Percentiles rank a stretch among this genome's conserved stretches.
Evolutionary conservation across 2,329 filamentous ascomycete genomes (phyloP).

Genomic region (Stemphylium beticola): DNA sequence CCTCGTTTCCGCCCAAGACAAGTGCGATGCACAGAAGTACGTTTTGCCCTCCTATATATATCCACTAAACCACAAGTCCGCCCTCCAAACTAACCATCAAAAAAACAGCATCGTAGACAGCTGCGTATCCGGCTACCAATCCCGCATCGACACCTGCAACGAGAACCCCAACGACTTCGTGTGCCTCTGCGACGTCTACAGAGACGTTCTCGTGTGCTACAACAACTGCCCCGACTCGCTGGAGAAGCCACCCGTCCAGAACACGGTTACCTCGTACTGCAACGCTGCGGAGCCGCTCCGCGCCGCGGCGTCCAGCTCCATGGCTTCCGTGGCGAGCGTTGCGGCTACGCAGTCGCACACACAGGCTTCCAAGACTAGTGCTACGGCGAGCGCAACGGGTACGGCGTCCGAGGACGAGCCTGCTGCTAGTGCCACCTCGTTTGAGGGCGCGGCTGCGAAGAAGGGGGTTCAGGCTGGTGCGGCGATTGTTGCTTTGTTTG

Average conservation of each 20-base stretch:
- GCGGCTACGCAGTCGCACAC: constrained; percentile 25
- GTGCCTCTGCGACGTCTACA: constrained; percentile 65
- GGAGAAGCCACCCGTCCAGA: constrained; percentile 40
- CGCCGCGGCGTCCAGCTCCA: constrained; percentile 25
- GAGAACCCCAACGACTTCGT: constrained; percentile 55
- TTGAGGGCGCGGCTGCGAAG: constrained; percentile 24
- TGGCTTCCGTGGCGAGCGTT: constrained; percentile 25
- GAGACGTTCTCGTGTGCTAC: constrained; percentile 64
- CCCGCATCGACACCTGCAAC: constrained; percentile 53
- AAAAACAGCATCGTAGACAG: constrained; percentile 57
- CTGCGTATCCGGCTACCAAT: constrained; percentile 53
- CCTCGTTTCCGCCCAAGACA: constrained; percentile 50
- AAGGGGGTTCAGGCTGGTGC: constrained; percentile 26
- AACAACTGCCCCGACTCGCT: constrained; percentile 65
- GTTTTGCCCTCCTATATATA: constrained; percentile 8
- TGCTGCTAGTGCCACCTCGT: constrained; percentile 11
- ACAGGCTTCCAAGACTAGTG: constrained; percentile 1
- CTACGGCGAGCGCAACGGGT: background rate
- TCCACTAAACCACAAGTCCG: background rate
- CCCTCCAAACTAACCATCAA: background rate
- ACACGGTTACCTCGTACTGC: constrained; percentile 49
- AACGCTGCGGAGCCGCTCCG: constrained; percentile 49
- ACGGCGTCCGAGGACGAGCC: background rate
- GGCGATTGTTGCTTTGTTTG: constrained; percentile 32
- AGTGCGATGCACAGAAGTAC: constrained; percentile 50